Evolutionary conservation across 2,329 filamentous ascomycete genomes (phyloP), one percentile per base, ranked within the genome.

Genomic region (Penicillium sp.): DNA sequence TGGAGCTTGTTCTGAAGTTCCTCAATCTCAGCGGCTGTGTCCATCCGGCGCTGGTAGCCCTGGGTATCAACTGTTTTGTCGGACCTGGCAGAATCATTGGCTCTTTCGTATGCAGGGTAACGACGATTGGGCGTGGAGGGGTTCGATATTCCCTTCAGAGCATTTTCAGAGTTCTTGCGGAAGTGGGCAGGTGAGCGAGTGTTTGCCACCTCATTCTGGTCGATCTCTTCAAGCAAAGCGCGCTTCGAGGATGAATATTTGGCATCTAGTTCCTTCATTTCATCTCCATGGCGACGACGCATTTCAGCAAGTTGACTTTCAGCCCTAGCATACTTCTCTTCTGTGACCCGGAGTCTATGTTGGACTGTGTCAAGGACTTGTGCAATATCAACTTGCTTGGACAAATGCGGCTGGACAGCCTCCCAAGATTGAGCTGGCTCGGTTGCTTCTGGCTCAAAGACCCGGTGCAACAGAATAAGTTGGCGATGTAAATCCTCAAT

Each of bases 1-100:
- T 98, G 93, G 51, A 98, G 84, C 72, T 96, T 91, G 71, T 96
- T 97, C 72, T 97, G 93, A 26, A 96, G 82, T 74, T 96, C 88
- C 72, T 98, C 93, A 13, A 97, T 82, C 68, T 98, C 93, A 3
- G 91, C 85, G 68, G 93, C 95, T 58, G 96, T 80, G 71, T 98
- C 93, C 87, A 96, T 93, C 39, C 89, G 88, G 69, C 89, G 91
- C 77, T 95, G 93, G 76, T 91, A 91, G 64, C 87, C 88, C 43
- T 92, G 80, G 16, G 91, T 90, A 72, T 97, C 93, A 24, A 89
- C 86, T 0, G 91, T 96, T 55, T 87, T 85, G 71, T 98, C 93
- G 2, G 93, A 96, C 42, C 89, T 87, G 56, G 85, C 87, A 35
- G 93, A 96, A 68, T 96, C 90, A 61, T 88, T 83, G 3, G 72